Conservation (phyloP, 805 yeast species). For the Suhomyces sp. region DNA sequence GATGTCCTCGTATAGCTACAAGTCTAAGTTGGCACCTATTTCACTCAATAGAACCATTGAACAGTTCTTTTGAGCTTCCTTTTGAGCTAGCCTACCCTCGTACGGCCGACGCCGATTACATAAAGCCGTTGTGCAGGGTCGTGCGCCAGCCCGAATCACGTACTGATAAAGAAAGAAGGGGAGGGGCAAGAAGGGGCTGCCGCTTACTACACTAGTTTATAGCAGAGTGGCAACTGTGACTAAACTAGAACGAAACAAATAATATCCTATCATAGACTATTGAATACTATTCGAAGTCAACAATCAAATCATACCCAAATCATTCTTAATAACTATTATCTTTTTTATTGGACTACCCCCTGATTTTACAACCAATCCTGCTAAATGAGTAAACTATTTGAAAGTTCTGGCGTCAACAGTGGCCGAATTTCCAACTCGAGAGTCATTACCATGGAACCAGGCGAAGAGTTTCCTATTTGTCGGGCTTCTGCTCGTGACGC, state of each 20-base stretch:
- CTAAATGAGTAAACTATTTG: background rate
- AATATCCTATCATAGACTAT: too few species aligned
- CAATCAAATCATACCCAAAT: background rate
- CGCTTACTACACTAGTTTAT: background rate
- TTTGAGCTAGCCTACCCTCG: background rate
- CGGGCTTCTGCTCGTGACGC: constrained; percentile 33
- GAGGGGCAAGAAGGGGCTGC: background rate
- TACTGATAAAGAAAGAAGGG: constrained; percentile 3
- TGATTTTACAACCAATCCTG: background rate
- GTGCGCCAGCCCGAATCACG: background rate
- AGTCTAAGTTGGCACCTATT: too few species aligned
- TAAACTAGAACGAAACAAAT: background rate
- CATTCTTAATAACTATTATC: background rate
- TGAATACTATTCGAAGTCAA: background rate
- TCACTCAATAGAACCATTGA: too few species aligned
- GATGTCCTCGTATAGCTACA: background rate
- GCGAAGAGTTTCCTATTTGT: constrained; percentile 15
- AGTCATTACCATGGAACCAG: constrained; percentile 10
- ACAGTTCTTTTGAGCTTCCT: too few species aligned
- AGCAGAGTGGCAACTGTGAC: background rate
- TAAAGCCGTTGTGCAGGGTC: background rate
- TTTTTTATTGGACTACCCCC: background rate
- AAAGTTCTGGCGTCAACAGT: background rate
- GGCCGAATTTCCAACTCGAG: constrained; percentile 6
- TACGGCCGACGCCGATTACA: background rate